phyloP scores from a whole-genome alignment of 371 early-diverging fungal genomes.

The Mortierella sp. region DNA sequence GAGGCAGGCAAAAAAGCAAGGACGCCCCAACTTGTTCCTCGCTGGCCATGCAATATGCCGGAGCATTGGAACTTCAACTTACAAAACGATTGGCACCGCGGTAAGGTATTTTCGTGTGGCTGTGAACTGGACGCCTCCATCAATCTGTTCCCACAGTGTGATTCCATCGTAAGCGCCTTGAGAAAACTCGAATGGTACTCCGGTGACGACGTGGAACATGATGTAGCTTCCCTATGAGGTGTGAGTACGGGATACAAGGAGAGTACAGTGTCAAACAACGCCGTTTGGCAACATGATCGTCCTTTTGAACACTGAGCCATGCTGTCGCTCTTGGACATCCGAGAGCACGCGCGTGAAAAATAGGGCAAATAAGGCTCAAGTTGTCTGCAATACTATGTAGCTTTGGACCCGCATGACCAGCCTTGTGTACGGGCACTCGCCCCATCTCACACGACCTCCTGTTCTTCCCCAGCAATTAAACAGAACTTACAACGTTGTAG shows the following conservation, averaged over 20 bases:
- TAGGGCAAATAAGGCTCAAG: no score
- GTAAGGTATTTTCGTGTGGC: conserved; percentile 96
- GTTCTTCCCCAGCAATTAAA: neutral
- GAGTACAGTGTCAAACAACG: no score
- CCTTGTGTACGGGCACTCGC: no score
- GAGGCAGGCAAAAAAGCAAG: neutral
- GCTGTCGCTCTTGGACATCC: no score
- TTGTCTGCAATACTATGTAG: no score
- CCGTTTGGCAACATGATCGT: no score
- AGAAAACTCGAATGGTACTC: conserved; percentile 93
- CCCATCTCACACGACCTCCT: conserved; percentile 1
- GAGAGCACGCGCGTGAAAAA: no score
- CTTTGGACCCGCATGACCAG: neutral
- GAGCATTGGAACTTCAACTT: conserved; percentile 55
- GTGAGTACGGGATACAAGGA: neutral
- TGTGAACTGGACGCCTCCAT: conserved; percentile 96
- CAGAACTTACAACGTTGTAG: conserved; percentile 82
- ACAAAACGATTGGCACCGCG: conserved; percentile 92
- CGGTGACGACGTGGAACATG: conserved; percentile 96
- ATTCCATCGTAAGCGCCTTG: conserved; percentile 95
- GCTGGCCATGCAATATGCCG: neutral
- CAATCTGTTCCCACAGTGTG: conserved; percentile 98
- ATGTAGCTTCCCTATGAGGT: conserved; percentile 84
- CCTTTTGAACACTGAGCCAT: no score
- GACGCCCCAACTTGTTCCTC: neutral